A percentile compares a stretch with the other conserved stretches of the same genome.
phyloP scores from a whole-genome alignment of 768 basidiomycete species.

The Hypholoma sublateritium region DNA sequence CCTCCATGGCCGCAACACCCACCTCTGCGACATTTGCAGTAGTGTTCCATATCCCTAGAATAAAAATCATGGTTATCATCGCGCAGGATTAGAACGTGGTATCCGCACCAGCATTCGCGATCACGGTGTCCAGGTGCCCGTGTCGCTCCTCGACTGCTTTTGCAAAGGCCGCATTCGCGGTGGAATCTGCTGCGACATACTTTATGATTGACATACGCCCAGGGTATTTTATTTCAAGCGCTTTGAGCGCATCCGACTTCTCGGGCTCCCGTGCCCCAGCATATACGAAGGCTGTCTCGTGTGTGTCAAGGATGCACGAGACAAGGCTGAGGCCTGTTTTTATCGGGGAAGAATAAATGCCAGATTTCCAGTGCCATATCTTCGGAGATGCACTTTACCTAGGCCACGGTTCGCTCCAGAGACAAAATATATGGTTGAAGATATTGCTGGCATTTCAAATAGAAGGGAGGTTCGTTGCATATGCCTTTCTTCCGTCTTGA shows the following conservation, averaged over 20 bases:
- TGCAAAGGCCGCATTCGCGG: not conserved
- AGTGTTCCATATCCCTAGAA: not conserved
- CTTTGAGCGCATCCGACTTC: not conserved
- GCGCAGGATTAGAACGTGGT: too few species aligned
- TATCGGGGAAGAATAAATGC: too few species aligned
- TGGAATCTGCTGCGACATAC: not conserved
- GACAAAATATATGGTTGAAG: not conserved
- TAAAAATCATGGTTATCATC: not conserved
- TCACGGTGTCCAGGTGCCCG: not conserved
- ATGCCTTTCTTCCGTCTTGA: too few species aligned
- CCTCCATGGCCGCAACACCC: not conserved
- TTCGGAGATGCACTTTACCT: not conserved
- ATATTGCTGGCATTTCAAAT: too few species aligned
- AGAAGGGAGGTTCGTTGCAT: too few species aligned
- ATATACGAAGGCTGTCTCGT: not conserved
- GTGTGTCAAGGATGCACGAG: not conserved
- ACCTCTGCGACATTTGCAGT: not conserved
- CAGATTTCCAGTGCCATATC: not conserved
- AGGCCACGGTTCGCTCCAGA: not conserved
- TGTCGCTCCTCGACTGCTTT: not conserved
- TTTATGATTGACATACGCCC: not conserved
- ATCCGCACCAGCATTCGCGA: not conserved
- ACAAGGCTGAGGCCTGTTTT: not conserved
- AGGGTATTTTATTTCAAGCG: not conserved
- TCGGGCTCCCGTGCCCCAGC: constrained; percentile 1